A percentile compares a stretch with the other conserved stretches of the same genome.
phyloP scores from a whole-genome alignment of 2,329 filamentous ascomycete species.

The Trichoderma guizhouense region DNA sequence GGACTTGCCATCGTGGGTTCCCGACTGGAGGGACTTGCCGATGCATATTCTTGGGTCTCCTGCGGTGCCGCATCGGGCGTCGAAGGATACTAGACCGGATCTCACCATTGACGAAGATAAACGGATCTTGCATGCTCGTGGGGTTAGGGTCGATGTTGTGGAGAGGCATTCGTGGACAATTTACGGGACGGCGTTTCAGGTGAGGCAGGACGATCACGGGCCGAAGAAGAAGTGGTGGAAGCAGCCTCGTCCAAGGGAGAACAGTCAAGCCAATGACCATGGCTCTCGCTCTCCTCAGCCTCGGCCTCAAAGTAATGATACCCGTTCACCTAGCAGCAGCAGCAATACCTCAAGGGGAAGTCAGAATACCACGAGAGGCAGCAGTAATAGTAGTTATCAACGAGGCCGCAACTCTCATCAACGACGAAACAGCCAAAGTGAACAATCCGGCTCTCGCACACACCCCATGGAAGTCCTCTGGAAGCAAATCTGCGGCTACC shows the following conservation, averaged over 20 bases:
- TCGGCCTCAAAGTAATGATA: not conserved
- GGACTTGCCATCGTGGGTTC: conserved; percentile 36
- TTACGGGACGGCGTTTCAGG: conserved; percentile 32
- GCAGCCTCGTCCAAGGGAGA: not conserved
- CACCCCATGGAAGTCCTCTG: conserved; percentile 32
- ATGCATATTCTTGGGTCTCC: conserved; percentile 34
- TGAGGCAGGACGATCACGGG: conserved; percentile 19
- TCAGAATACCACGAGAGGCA: not conserved
- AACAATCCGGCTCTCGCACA: conserved; percentile 2
- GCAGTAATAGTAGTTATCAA: not conserved
- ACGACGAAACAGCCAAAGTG: not conserved
- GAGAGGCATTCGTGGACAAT: conserved; percentile 29
- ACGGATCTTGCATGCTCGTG: conserved; percentile 28
- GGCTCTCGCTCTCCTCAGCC: not conserved
- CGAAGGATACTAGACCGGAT: conserved; percentile 26
- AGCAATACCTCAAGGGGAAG: not conserved
- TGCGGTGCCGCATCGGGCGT: conserved; percentile 31
- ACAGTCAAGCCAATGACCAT: not conserved
- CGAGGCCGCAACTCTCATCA: not conserved
- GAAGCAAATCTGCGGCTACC: conserved; percentile 27
- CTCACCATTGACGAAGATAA: conserved; percentile 27
- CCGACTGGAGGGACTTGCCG: conserved; percentile 35
- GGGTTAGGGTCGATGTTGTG: conserved; percentile 29
- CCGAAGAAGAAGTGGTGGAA: not conserved
- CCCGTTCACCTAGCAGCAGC: not conserved